Percentiles rank a stretch among this genome's conserved stretches.
Conservation (phyloP, 768 basidiomycete genomes). For the Neoboletus magnificus region DNA sequence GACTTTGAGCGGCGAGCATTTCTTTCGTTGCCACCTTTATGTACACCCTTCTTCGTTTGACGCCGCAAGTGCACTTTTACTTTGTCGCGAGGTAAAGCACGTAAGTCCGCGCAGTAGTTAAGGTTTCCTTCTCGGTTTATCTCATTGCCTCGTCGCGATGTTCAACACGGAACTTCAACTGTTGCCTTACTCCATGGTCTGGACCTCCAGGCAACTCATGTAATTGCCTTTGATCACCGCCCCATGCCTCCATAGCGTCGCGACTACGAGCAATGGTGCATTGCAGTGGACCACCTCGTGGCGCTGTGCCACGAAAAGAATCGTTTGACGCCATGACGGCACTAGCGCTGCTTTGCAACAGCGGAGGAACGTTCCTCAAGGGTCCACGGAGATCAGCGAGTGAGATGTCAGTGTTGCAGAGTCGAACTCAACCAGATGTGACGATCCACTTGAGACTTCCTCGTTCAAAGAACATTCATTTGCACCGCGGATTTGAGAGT, state of each 20-base stretch:
- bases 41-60: constrained; percentile 23
- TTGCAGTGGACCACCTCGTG: background rate
- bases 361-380: background rate
- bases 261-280: background rate
- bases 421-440: background rate
- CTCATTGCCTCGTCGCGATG: constrained; percentile 9
- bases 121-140: constrained; percentile 8
- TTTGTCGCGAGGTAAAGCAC: constrained; percentile 19
- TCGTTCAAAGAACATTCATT: background rate
- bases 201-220: constrained; percentile 1
- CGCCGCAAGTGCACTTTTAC: constrained; percentile 10
- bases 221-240: constrained; percentile 14
- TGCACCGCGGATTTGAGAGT: background rate
- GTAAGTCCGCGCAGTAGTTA: constrained; percentile 21
- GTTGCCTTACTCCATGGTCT: too few species aligned
- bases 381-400: background rate
- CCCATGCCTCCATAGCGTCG: background rate
- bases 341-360: background rate
- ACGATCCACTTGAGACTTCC: background rate
- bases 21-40: constrained; percentile 6
- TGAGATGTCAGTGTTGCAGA: background rate
- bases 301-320: background rate
- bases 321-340: background rate
- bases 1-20: constrained; percentile 24
- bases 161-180: constrained; percentile 1